phyloP scores from a whole-genome alignment of 495 filamentous ascomycete genomes.

The Penicillium ochrochloron region DNA sequence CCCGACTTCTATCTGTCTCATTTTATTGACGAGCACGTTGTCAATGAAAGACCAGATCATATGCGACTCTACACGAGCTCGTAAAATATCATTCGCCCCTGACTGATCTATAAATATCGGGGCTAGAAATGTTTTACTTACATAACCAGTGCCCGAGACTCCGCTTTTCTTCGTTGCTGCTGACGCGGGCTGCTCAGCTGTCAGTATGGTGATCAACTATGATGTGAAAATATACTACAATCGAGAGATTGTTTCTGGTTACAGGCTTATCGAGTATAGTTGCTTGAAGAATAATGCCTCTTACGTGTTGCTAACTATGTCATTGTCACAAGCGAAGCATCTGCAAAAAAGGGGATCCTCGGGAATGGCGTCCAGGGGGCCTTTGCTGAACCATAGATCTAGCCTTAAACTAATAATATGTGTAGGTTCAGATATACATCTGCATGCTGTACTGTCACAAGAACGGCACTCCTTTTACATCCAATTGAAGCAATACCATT shows the following conservation, averaged over 20 bases:
- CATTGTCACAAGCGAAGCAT: neutral
- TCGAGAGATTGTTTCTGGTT: too few relatives aligned
- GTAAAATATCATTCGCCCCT: neutral
- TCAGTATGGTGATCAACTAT: neutral
- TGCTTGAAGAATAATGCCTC: too few relatives aligned
- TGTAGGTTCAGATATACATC: neutral
- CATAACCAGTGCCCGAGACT: slow-evolving; percentile 11
- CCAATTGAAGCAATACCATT: too few relatives aligned
- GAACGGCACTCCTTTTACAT: neutral
- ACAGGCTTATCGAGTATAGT: too few relatives aligned
- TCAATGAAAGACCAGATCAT: neutral
- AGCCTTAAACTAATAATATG: neutral
- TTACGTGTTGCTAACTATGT: neutral
- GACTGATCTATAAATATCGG: slow-evolving; percentile 22
- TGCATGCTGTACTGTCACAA: too few relatives aligned
- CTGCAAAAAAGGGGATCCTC: neutral
- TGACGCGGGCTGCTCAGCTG: slow-evolving; percentile 9
- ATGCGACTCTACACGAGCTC: neutral
- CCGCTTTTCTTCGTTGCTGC: slow-evolving; percentile 13
- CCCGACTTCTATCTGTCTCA: neutral
- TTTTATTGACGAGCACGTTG: neutral
- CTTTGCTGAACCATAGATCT: neutral
- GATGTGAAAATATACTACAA: too few relatives aligned
- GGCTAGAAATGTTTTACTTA: slow-evolving; percentile 7
- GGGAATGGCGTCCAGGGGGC: slow-evolving; percentile 2